A percentile compares a stretch with the other conserved stretches of the same genome.
Evolutionary conservation across 2,329 filamentous ascomycete species (phyloP).

Genomic region (Monilinia fructicola): DNA sequence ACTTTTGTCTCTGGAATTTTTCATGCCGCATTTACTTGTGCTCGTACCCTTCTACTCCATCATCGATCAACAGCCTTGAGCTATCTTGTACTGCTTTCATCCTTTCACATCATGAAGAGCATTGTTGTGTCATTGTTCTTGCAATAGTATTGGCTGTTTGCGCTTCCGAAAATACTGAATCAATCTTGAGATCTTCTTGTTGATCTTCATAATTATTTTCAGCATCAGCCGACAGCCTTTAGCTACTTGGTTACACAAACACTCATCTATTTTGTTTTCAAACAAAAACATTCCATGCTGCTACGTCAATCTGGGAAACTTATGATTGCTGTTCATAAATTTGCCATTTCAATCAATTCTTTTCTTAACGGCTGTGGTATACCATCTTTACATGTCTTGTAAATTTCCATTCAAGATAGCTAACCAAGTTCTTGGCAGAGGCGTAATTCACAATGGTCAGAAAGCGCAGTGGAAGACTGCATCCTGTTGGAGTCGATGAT

Average conservation of each 20-base stretch:
- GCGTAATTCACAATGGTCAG: background rate
- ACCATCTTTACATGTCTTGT: background rate
- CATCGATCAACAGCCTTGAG: slow-evolving; percentile 1
- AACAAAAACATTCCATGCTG: background rate
- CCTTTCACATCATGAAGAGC: background rate
- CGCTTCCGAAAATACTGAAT: background rate
- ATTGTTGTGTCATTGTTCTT: background rate
- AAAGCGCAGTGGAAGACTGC: background rate
- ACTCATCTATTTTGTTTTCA: background rate
- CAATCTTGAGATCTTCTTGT: background rate
- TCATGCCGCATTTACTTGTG: background rate
- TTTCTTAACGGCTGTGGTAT: background rate
- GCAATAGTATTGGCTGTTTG: background rate
- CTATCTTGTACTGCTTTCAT: background rate
- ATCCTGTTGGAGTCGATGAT: background rate
- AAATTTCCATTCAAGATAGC: background rate
- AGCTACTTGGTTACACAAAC: background rate
- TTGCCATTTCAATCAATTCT: background rate
- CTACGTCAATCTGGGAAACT: background rate
- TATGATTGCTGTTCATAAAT: background rate
- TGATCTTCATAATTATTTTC: background rate
- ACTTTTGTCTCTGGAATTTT: background rate
- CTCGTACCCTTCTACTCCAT: background rate
- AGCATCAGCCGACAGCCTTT: background rate
- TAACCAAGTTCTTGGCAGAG: background rate